Percentiles rank a stretch among this genome's conserved stretches.
phyloP scores from a whole-genome alignment of 768 basidiomycete species.

The Mycena leptocephala region DNA sequence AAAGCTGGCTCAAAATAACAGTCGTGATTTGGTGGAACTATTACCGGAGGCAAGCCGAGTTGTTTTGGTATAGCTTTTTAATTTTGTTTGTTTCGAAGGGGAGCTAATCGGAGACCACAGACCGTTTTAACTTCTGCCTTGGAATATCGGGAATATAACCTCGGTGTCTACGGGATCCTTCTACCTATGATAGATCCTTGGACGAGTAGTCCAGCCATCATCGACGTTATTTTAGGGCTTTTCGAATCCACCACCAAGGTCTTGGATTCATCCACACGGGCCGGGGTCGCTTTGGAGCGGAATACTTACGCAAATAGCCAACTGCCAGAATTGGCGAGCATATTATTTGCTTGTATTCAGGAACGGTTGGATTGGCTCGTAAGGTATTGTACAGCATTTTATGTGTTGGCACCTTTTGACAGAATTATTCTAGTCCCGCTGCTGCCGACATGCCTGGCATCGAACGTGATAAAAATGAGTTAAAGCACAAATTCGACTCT shows the following conservation, averaged over 20 bases:
- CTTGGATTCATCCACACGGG: slow-evolving; percentile 56
- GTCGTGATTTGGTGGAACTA: slow-evolving; percentile 59
- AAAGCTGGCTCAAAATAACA: slow-evolving; percentile 60
- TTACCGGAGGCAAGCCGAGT: slow-evolving; percentile 81
- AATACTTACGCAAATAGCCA: slow-evolving; percentile 64
- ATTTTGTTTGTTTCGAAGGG: slow-evolving; percentile 1
- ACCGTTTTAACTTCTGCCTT: slow-evolving; percentile 80
- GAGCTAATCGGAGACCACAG: slow-evolving; percentile 54
- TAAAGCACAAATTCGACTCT: slow-evolving; percentile 78
- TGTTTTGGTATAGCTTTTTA: slow-evolving; percentile 69
- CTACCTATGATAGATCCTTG: slow-evolving; percentile 83
- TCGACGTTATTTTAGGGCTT: slow-evolving; percentile 81
- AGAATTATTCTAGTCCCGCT: slow-evolving; percentile 52
- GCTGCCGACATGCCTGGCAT: slow-evolving; percentile 64
- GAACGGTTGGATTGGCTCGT: slow-evolving; percentile 81
- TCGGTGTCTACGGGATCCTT: slow-evolving; percentile 84
- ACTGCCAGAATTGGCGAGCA: slow-evolving; percentile 75
- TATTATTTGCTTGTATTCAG: slow-evolving; percentile 76
- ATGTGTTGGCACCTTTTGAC: not conserved
- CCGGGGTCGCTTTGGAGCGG: slow-evolving; percentile 41
- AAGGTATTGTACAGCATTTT: slow-evolving; percentile 55
- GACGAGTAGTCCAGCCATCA: slow-evolving; percentile 81
- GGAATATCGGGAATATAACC: slow-evolving; percentile 82
- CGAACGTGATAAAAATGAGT: slow-evolving; percentile 70
- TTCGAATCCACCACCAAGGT: slow-evolving; percentile 76